A percentile compares a stretch with the other conserved stretches of the same genome.
Conservation (phyloP, 805 yeast species). For the Candida maesae region DNA sequence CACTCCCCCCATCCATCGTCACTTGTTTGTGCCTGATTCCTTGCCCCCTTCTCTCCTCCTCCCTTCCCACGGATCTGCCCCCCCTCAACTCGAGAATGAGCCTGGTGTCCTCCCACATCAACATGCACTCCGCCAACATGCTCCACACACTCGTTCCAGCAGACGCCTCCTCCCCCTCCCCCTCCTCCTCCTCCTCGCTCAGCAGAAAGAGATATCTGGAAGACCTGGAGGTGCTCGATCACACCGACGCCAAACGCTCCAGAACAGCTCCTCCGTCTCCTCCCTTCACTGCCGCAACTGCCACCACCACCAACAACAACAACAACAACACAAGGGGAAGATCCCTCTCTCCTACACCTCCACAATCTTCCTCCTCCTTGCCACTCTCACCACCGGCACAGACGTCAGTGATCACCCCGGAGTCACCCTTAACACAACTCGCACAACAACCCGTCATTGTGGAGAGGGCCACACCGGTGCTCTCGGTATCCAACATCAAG, state of each 20-base stretch:
- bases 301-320: too few relatives aligned
- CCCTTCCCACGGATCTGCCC: background rate
- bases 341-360: conserved; percentile 25
- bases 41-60: background rate
- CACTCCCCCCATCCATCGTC: too few relatives aligned
- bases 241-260: conserved; percentile 32
- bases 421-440: conserved; percentile 15
- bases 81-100: conserved; percentile 7
- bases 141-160: conserved; percentile 11
- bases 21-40: background rate
- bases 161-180: too few relatives aligned
- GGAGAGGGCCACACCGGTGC: conserved; percentile 27
- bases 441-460: conserved; percentile 7
- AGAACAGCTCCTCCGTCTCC: conserved; percentile 46
- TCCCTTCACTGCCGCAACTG: conserved; percentile 21
- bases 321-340: too few relatives aligned
- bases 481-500: conserved; percentile 3
- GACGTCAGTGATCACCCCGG: conserved; percentile 7
- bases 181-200: too few relatives aligned
- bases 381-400: conserved; percentile 11
- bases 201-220: conserved; percentile 27
- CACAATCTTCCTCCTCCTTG: conserved; percentile 3
- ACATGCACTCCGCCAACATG: conserved; percentile 12
- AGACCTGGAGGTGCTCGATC: conserved; percentile 15
- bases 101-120: conserved; percentile 11